Evolutionary conservation across 495 filamentous ascomycete genomes (phyloP), one percentile per base, ranked within the genome.

Genomic region (Penicillium cataractarum): DNA sequence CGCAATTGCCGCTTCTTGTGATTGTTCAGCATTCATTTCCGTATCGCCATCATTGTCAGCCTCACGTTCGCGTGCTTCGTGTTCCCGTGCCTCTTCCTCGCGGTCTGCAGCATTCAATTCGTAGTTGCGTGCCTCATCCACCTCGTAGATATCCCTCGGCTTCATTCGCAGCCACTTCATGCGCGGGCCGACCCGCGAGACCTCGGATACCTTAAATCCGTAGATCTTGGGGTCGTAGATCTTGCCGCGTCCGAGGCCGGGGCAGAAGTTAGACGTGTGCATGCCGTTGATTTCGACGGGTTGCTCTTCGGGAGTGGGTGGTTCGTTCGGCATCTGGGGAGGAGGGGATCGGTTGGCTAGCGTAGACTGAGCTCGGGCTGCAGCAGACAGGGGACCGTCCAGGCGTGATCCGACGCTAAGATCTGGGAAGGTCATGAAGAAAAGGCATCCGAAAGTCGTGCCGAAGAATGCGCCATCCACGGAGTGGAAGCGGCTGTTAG

Each of bases 391-490:
- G 4, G 70, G 56, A 27, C 58, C 65, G 42, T 78, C 72, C 27
- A 71, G 64, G 62, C 80, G 73, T 40, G 75, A 67, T 44, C 74
- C 73, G 51, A 98, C 85, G 61, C 97, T 92, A 70, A 97, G 86
- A 66, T 99, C 96, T 32, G 96, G 93, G 76, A 97, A 99, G 27
- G 92, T 99, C 82, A 99, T 93, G 75, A 99, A 92, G 82, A 99
- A 99, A 48, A 99, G 87, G 66, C 86, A 89, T 49, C 87, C 92
- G 72, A 99, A 99, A 0, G 95, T 99, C 39, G 95, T 93, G 35
- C 95, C 95, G 72, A 99, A 99, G 80, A 97, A 99, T 17, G 95
- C 93, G 24, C 95, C 95, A 68, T 99, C 95, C n/a, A 99, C 94
- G 3, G 91, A 91, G 77, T 97, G 95, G 72, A 99, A 98, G 24